Evolutionary conservation across 768 basidiomycete species (phyloP), one percentile per base, ranked within the genome.

Genomic region (Leccinum imitatum): DNA sequence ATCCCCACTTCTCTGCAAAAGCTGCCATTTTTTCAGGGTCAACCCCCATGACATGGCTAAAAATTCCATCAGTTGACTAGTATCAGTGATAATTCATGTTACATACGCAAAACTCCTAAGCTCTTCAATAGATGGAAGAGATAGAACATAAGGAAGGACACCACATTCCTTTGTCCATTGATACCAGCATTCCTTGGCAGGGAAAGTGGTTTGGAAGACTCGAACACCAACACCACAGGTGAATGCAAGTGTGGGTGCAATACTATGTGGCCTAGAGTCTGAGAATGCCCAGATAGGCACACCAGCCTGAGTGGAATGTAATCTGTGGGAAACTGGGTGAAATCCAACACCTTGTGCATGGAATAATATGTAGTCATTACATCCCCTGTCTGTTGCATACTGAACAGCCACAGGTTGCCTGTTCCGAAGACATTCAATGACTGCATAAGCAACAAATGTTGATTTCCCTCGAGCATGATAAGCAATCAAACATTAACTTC

Each of bases 391-490:
- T 46, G 15, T 7, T 25, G 15, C 5, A 6, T 17, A 2, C 14
- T 56, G 30, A 23, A 56, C 46, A 17, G 46, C 46, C 9, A 50
- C 47, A 9, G 33, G 25, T 23, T 57, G 56, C 48, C 8, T 35
- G 13, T 50, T 5, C 2, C 35, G 23, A 11, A 57, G 56, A n/a
- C 47, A 35, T 50, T 57, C 48, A 4, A 50, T 19, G 6, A 50
- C 35, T 14, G 48, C 47, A 50, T 57, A 57, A 8, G 47, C 56
- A n/a, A 57, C 31, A 17, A 57, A 57, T 27, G 21, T 15, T 14
- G 50, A 27, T 19, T 50, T 50, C 13, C 50, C 50, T 30, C 11
- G 8, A 13, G 14, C 15, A 15, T 11, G 4, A 50, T 50, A 15
- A 25, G 50, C 50, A 50, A 30, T 25, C 6, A 11, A 13, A 14